Base-by-base conservation (phyloP, 1,284 basidiomycete species). In the Trametes hirsuta region DNA sequence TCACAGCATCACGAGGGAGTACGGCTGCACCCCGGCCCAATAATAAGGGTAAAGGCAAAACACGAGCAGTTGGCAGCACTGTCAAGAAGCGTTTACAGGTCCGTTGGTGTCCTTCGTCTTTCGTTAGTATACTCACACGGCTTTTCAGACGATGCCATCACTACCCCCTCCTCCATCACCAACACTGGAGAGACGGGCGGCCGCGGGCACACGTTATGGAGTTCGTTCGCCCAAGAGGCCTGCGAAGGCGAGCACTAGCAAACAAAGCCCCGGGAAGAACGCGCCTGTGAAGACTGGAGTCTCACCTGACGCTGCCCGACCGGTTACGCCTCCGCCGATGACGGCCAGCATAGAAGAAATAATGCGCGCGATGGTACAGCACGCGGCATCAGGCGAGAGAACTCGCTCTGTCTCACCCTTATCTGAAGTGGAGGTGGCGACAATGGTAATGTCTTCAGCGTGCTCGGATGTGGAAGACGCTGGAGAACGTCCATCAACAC, bases 381-480 rank as follows among this genome's bases (percentile, higher is more conserved):
- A 72, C 68, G 66, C 69, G 25, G 58, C 68, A 18, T 61, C 59
- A 22, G 68, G 59, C 45, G 58, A 79, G n/a, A 74, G 85, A 15
- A 88, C 87, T 0, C 84, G 86, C 0, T 72, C 79, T 41, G 81
- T 82, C 36, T 89, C 88, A 0, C 87, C 88, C 0, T 70, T 90
- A 12, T 88, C 88, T 0, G 84, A 88, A 66, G 83, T 80, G 61
- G 88, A 86, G 34, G 70, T 89, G 40, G 53, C 53, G 10, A 48
- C 56, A 10, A 55, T 64, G 37, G 56, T 61, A 10, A 55, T 47
- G 14, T 64, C 61, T 48, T 50, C 56, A 10, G 55, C 47, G 5
- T 52, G 36, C 25, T 53, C 50, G 14, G 47, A 58, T 22, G 6
- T 35, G 8, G 52, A 60, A n/a, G 49, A 60, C 25, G 22, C 35